Evolutionary conservation across 148 eudicot genomes (phyloP).

Genomic region (Rhododendron henanense): DNA sequence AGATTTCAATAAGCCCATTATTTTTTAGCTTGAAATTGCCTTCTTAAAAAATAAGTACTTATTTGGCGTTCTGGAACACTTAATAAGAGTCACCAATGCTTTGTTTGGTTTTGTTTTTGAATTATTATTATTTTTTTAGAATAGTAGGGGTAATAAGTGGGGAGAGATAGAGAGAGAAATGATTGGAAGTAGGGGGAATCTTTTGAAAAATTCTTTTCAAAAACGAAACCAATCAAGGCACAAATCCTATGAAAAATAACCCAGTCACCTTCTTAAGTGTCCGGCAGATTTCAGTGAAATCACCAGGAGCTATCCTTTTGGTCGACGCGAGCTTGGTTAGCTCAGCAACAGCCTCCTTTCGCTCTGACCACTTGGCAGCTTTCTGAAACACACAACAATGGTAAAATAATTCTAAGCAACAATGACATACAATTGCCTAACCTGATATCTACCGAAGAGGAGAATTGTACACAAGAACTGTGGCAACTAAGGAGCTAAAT

Average conservation of each 20-base stretch:
- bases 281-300: slow-evolving; percentile 90
- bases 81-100: background rate
- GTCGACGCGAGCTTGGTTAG: slow-evolving; percentile 96
- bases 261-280: slow-evolving; percentile 76
- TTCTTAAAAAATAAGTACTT: too few relatives aligned
- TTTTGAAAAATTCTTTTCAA: too few relatives aligned
- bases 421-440: background rate
- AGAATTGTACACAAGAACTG: slow-evolving; percentile 7
- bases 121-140: too few relatives aligned
- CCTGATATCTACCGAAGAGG: background rate
- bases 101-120: too few relatives aligned
- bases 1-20: too few relatives aligned
- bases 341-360: slow-evolving; percentile 98
- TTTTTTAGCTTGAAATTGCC: too few relatives aligned
- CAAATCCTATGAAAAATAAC: background rate
- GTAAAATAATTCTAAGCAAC: background rate
- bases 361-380: slow-evolving; percentile 98
- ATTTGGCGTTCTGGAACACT: too few relatives aligned
- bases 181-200: too few relatives aligned
- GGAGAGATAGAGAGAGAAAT: too few relatives aligned
- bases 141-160: too few relatives aligned
- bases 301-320: slow-evolving; percentile 92
- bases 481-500: background rate
- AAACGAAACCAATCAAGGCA: too few relatives aligned
- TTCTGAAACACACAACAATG: slow-evolving; percentile 43